Conservation (phyloP, 2,329 filamentous ascomycete species). For the Aspergillus pseudoviridinutans region DNA sequence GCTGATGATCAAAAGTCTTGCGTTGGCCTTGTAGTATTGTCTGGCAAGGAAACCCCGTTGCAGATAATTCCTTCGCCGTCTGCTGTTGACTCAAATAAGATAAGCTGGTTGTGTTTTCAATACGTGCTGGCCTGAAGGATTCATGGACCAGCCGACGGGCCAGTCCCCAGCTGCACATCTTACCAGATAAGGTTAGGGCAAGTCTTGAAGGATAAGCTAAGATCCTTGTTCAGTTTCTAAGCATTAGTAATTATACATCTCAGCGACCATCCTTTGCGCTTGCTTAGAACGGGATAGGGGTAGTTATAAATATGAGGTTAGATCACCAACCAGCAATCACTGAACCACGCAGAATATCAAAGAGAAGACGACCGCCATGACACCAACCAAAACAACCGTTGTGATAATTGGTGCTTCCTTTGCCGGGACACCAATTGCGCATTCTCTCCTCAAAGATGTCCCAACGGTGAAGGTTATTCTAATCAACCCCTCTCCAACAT, state of each 20-base stretch:
- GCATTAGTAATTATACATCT: background rate
- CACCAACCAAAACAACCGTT: conserved; percentile 8
- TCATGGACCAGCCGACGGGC: no score
- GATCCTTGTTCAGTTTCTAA: background rate
- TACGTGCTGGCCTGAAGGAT: no score
- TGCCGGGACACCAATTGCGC: conserved; percentile 33
- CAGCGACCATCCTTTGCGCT: background rate
- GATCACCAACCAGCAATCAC: background rate
- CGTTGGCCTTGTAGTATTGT: no score
- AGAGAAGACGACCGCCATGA: background rate
- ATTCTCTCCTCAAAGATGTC: conserved; percentile 34
- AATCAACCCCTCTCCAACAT: conserved; percentile 51
- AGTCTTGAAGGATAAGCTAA: background rate
- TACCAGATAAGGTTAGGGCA: background rate
- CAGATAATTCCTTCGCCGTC: no score
- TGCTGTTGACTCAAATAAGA: no score
- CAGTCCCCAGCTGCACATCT: background rate
- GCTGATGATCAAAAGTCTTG: no score
- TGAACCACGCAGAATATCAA: background rate
- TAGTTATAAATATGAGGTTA: background rate
- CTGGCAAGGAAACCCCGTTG: no score
- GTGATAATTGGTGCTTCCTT: conserved; percentile 39
- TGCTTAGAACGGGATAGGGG: background rate
- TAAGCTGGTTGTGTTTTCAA: no score
- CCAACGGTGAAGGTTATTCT: conserved; percentile 46